Base-by-base conservation (phyloP, 2,329 filamentous ascomycete genomes). In the Fusarium sp. region DNA sequence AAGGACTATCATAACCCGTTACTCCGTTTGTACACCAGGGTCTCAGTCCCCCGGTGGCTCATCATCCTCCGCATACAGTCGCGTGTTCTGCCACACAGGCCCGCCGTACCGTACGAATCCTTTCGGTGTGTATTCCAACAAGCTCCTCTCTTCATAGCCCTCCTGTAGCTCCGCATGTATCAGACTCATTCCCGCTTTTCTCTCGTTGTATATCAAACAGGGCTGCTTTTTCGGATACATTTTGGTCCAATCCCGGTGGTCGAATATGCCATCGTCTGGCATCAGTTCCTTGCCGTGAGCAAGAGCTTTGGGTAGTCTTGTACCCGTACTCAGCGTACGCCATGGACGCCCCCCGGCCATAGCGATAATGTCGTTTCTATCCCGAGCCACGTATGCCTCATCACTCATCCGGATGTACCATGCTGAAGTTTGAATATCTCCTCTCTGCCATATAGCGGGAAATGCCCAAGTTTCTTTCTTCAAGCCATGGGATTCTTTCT, bases 391-490 rank as follows among this genome's bases (percentile, higher is more conserved):
- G 18, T 49, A 65, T 7, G 34, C 1, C 24, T 42, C 20, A 12
- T n/a, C 3, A 2, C 30, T 24, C 30, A 56, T 18, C 13, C 61
- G 49, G 1, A 61, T 52, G 10, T 61, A 61, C 3, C 13, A 11
- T 11, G 25, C 46, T 10, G 14, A 12, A 11, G 9, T 10, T 3
- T n/a, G 10, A 4, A 25, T 29, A 1, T 18, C 18, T 6, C 47
- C 49, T 14, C 14, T 6, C 16, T 24, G 18, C 8, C 22, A 42
- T 14, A 12, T 40, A 5, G 25, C n/a, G 2, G 57, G 55, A 6
- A 61, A 65, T 12, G 32, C 44, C 61, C 61, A 66, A 10, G 32
- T 37, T 18, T 37, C 32, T 16, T 49, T 67, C 24, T 9, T 61
- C 1, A 22, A 40, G 27, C 5, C 6, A 12, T 7, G 7, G 2